Evolutionary conservation across 164 flowering plant species (phyloP).

Genomic region (Liquidambar formosana): DNA sequence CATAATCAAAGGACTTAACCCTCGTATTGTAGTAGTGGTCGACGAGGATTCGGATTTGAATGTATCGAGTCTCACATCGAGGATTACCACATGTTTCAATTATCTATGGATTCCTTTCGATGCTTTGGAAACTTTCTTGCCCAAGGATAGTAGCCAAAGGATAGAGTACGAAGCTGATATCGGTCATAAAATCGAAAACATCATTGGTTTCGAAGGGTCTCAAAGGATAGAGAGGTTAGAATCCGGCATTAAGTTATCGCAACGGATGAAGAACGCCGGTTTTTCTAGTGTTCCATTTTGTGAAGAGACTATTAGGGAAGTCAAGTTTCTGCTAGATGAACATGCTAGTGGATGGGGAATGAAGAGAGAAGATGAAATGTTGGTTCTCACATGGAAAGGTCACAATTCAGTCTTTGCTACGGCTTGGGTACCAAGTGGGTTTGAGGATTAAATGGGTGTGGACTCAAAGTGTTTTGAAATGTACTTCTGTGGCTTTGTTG

Average conservation of each 20-base stretch:
- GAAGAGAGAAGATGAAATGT: slow-evolving; percentile 76
- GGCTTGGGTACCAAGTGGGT: slow-evolving; percentile 57
- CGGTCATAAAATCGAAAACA: slow-evolving; percentile 72
- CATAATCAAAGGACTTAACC: slow-evolving; percentile 47
- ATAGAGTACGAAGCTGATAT: slow-evolving; percentile 66
- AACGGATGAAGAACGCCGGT: slow-evolving; percentile 49
- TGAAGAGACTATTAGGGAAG: slow-evolving; percentile 65
- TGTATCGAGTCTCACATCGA: slow-evolving; percentile 48
- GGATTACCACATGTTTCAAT: slow-evolving; percentile 65
- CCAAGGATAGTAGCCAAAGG: slow-evolving; percentile 65
- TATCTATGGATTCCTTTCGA: slow-evolving; percentile 85
- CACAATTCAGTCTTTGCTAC: slow-evolving; percentile 75
- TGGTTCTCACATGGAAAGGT: slow-evolving; percentile 87
- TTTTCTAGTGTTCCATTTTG: slow-evolving; percentile 46
- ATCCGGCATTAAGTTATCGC: slow-evolving; percentile 34
- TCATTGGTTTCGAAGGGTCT: slow-evolving; percentile 60
- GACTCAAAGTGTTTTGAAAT: not conserved
- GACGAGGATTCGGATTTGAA: slow-evolving; percentile 74
- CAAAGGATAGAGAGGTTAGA: slow-evolving; percentile 71
- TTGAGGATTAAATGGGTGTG: slow-evolving; percentile 20
- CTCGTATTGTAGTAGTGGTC: slow-evolving; percentile 45
- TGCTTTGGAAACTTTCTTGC: slow-evolving; percentile 74
- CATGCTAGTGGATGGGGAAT: slow-evolving; percentile 93
- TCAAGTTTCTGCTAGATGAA: slow-evolving; percentile 60
- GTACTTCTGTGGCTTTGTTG: not conserved